These are phyloP conservation scores for Clitopilus hobsonii DNA, from an alignment of 768 basidiomycete species.

Conservation along the genomic window DNA sequence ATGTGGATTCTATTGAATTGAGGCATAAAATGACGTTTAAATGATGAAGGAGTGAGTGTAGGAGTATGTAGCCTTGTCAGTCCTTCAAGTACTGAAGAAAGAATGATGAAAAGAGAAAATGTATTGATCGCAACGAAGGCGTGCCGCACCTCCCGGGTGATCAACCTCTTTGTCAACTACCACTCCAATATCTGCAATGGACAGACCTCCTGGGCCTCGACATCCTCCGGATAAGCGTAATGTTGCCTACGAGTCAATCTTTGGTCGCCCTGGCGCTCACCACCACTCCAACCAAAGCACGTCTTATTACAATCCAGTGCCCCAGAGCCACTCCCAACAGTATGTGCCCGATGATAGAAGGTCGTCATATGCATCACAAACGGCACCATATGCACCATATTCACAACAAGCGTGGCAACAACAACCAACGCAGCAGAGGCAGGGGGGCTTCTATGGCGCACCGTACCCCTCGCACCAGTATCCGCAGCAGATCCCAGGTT, in stretches of 20 bases:
- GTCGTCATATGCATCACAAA: background rate
- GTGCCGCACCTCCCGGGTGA: constrained; percentile 8
- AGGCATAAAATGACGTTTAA: background rate
- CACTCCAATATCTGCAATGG: constrained; percentile 28
- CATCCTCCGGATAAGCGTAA: constrained; percentile 67
- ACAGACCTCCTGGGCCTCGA: constrained; percentile 52
- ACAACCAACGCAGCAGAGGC: background rate
- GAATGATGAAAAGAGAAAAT: constrained; percentile 1
- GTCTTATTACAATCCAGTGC: constrained; percentile 20
- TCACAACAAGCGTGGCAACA: background rate
- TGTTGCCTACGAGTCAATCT: constrained; percentile 84
- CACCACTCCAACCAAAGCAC: constrained; percentile 38
- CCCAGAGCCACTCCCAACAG: constrained; percentile 14
- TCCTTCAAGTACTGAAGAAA: background rate
- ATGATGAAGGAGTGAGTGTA: background rate
- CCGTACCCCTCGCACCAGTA: background rate
- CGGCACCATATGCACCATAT: constrained; percentile 9
- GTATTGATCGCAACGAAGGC: background rate
- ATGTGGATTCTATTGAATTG: too few relatives aligned
- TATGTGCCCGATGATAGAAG: constrained; percentile 32
- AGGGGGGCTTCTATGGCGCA: background rate
- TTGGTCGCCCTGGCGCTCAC: constrained; percentile 64
- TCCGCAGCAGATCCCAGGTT: background rate
- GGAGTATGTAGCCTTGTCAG: background rate
- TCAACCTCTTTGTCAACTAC: constrained; percentile 5